These are phyloP conservation scores for Venturia nashicola DNA, from an alignment of 2,329 filamentous ascomycete species.

Conservation along the genomic window DNA sequence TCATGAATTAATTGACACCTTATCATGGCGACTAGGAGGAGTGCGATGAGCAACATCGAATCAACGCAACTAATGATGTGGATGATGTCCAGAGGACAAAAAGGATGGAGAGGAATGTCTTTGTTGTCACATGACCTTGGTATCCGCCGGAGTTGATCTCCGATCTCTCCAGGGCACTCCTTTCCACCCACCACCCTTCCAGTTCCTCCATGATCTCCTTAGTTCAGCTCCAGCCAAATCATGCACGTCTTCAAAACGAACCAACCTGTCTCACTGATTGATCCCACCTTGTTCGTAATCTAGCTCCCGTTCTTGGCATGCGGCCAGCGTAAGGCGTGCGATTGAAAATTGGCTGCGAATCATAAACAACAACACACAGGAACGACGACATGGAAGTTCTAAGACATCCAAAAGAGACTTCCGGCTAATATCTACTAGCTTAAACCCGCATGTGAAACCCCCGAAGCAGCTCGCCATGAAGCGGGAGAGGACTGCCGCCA, in stretches of 20 bases:
- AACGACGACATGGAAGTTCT: too few relatives aligned
- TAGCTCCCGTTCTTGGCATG: neutral
- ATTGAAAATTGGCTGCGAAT: too few relatives aligned
- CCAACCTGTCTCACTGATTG: neutral
- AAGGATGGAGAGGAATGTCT: neutral
- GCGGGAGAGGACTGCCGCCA: neutral
- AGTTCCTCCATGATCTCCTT: too few relatives aligned
- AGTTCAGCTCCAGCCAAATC: neutral
- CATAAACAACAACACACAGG: too few relatives aligned
- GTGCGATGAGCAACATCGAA: neutral
- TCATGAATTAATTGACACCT: too few relatives aligned
- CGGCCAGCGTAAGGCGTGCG: neutral
- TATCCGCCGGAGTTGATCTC: neutral
- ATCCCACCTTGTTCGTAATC: neutral
- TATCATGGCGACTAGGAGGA: neutral
- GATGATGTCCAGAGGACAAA: neutral
- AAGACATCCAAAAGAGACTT: too few relatives aligned
- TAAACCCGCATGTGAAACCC: neutral
- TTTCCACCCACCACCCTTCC: too few relatives aligned
- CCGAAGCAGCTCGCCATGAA: neutral
- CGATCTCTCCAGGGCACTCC: neutral
- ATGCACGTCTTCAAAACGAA: neutral
- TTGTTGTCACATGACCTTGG: neutral
- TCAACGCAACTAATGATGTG: neutral
- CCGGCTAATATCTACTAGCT: too few relatives aligned